Evolutionary conservation across 352 stramenopile genomes (phyloP).

Genomic region (Phytophthora citrophthora): DNA sequence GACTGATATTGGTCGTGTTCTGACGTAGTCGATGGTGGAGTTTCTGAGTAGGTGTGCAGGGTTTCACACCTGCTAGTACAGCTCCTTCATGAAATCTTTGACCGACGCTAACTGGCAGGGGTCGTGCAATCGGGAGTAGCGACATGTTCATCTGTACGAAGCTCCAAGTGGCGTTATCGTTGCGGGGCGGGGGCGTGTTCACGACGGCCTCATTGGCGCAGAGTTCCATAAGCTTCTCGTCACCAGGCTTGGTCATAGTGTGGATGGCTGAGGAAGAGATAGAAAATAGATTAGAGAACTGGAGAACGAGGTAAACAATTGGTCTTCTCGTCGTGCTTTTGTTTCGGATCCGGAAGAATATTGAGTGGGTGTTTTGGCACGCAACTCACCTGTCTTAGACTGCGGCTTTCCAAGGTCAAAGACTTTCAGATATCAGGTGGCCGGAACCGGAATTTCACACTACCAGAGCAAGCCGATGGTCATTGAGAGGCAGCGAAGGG

Average conservation of each 20-base stretch:
- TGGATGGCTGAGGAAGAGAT: conserved; percentile 10
- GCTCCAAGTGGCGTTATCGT: conserved; percentile 58
- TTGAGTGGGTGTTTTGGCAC: conserved; percentile 14
- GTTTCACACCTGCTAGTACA: conserved; percentile 42
- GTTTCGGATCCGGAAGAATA: conserved; percentile 22
- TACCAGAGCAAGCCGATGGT: conserved; percentile 3
- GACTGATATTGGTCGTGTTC: conserved; percentile 71
- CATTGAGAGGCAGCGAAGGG: conserved; percentile 7
- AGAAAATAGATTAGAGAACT: background rate
- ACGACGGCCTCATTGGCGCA: conserved; percentile 18
- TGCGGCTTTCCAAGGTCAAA: conserved; percentile 27
- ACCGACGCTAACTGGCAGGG: conserved; percentile 57
- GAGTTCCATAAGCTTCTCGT: conserved; percentile 28
- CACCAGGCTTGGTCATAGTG: conserved; percentile 13
- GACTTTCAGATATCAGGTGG: conserved; percentile 28
- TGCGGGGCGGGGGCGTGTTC: conserved; percentile 8
- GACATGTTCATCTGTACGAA: conserved; percentile 91
- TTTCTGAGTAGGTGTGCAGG: conserved; percentile 71
- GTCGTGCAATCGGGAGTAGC: conserved; percentile 75
- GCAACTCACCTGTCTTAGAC: conserved; percentile 23
- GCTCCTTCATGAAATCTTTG: conserved; percentile 56
- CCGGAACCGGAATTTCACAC: conserved; percentile 5
- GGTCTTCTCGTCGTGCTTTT: background rate
- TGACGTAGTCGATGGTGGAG: conserved; percentile 57
- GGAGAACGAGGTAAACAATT: background rate